Conservation (phyloP, 2,329 filamentous ascomycete species). For the Davidsoniella virescens region DNA sequence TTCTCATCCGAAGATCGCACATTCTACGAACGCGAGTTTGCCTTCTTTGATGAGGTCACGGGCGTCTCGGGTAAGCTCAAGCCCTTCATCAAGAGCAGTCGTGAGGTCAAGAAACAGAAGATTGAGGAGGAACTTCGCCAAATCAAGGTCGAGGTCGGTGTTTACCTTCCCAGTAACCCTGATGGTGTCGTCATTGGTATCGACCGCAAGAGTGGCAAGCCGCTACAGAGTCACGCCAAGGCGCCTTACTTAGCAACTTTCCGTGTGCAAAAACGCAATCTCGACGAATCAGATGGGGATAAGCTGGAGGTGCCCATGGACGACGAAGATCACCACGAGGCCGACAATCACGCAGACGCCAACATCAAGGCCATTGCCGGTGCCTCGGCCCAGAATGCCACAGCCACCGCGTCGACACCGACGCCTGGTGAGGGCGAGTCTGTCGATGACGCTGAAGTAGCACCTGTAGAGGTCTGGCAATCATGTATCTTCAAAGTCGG, state of each 20-base stretch:
- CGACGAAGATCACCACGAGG: slow-evolving; percentile 28
- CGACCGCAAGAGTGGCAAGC: slow-evolving; percentile 93
- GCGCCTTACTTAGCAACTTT: slow-evolving; percentile 99
- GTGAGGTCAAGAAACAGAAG: slow-evolving; percentile 96
- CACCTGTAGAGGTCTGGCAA: slow-evolving; percentile 82
- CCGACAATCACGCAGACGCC: slow-evolving; percentile 27
- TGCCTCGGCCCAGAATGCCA: slow-evolving; percentile 6
- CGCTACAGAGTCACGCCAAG: slow-evolving; percentile 93
- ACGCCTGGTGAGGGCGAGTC: background rate
- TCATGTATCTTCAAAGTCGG: slow-evolving; percentile 99
- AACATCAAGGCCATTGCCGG: background rate
- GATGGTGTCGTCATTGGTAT: slow-evolving; percentile 96
- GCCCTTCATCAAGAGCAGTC: slow-evolving; percentile 78
- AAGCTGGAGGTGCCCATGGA: slow-evolving; percentile 29
- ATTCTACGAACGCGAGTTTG: slow-evolving; percentile 90
- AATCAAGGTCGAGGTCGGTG: slow-evolving; percentile 91
- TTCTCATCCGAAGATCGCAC: slow-evolving; percentile 63
- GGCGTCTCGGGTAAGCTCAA: slow-evolving; percentile 89
- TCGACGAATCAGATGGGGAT: slow-evolving; percentile 7
- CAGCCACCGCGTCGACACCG: slow-evolving; percentile 13
- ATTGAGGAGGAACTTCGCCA: slow-evolving; percentile 97
- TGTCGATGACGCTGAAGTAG: background rate
- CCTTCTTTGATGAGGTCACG: slow-evolving; percentile 97
- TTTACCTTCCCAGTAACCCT: slow-evolving; percentile 92
- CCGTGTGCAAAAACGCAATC: slow-evolving; percentile 66